These are phyloP conservation scores for Aspergillus fumigatus DNA, from an alignment of 2,329 filamentous ascomycete genomes.

Conservation along the genomic window DNA sequence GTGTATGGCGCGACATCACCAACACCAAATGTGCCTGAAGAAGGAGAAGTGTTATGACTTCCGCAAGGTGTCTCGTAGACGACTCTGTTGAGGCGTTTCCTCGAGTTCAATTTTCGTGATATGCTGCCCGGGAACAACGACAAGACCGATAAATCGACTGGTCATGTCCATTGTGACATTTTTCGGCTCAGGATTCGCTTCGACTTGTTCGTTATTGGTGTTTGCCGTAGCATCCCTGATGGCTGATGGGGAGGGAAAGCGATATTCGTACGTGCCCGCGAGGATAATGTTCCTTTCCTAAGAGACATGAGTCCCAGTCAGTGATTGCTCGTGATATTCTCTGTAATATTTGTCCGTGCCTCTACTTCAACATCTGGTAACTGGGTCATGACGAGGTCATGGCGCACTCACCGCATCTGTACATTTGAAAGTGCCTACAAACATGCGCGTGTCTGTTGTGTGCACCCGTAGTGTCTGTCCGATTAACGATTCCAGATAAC, in stretches of 20 bases:
- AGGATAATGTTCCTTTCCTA: constrained; percentile 89
- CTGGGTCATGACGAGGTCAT: constrained; percentile 1
- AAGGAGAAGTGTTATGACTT: constrained; percentile 7
- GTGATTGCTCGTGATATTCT: constrained; percentile 1
- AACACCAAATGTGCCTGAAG: not conserved
- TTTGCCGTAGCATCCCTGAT: constrained; percentile 40
- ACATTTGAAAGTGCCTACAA: constrained; percentile 88
- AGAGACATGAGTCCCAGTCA: constrained; percentile 10
- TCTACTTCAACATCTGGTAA: not conserved
- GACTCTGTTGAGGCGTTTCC: constrained; percentile 42
- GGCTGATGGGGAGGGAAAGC: constrained; percentile 59
- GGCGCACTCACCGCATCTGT: constrained; percentile 70
- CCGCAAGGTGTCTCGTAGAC: constrained; percentile 15
- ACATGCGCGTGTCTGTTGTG: constrained; percentile 79
- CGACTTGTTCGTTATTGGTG: constrained; percentile 19
- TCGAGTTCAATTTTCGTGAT: constrained; percentile 87
- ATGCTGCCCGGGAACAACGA: constrained; percentile 83
- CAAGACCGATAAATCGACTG: constrained; percentile 79
- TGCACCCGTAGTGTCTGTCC: constrained; percentile 75
- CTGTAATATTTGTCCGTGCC: not conserved
- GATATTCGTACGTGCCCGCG: constrained; percentile 82
- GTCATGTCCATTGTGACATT: constrained; percentile 66
- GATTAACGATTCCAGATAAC: constrained; percentile 56
- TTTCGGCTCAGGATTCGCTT: constrained; percentile 11
- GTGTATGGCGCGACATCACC: not conserved